Conservation (phyloP, 2,329 filamentous ascomycete genomes). For the Fusarium succisae region DNA sequence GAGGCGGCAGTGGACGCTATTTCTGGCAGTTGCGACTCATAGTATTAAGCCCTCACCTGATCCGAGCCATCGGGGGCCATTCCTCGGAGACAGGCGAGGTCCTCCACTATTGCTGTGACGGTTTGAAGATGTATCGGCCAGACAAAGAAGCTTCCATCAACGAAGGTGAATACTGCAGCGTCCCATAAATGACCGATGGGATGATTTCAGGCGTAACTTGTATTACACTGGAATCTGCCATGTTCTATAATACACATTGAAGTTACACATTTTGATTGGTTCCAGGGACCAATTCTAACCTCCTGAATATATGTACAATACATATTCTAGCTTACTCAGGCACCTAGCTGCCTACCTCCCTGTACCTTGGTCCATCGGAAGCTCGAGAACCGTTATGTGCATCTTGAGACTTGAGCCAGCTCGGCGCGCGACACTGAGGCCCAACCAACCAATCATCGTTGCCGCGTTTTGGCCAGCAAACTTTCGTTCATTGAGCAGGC, state of each 20-base stretch:
- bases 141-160: background rate
- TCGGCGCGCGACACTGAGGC: background rate
- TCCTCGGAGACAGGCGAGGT: conserved; percentile 34
- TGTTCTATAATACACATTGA: background rate
- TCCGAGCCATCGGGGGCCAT: conserved; percentile 31
- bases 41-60: conserved; percentile 32
- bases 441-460: conserved; percentile 14
- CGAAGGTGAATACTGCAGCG: background rate
- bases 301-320: background rate
- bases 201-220: background rate
- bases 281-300: background rate
- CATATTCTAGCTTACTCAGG: background rate
- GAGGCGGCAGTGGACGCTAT: conserved; percentile 42
- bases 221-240: background rate
- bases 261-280: background rate
- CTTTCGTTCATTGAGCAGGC: background rate
- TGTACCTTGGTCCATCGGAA: background rate
- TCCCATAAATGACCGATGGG: background rate
- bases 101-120: conserved; percentile 27
- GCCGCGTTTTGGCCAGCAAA: conserved; percentile 4
- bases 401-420: background rate
- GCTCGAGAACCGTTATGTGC: background rate
- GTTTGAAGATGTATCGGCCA: conserved; percentile 1
- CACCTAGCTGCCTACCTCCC: background rate
- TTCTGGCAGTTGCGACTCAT: conserved; percentile 37